Base-by-base conservation (phyloP, 371 early-diverging fungal species). In the Mucor piriformis region DNA sequence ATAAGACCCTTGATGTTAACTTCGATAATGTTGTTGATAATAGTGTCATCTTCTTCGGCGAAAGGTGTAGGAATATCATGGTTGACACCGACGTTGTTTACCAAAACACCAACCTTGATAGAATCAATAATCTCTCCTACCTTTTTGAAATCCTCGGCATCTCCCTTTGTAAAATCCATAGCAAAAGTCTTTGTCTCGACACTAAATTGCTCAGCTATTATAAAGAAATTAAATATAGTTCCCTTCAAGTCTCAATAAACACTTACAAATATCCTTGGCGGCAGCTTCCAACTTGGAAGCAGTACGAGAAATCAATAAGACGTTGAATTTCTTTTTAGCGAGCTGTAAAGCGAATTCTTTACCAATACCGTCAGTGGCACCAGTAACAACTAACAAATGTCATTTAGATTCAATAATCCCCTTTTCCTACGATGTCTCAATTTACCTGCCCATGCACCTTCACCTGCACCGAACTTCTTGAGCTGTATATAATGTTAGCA, bases 291-390 rank as follows among this genome's bases (percentile, higher is more conserved):
- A 84, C 75, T 98, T 98, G 40, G 85, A 83, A 64, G 77, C 70
- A 43, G 91, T 94, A 57, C 98, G 91, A 38, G 96, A 92, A 34
- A 98, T 82, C 35, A 99, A 79, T 24, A 97, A 70, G 16, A 98
- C 60, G 67, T 98, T 98, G 80, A 94, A 87, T 70, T 87, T 85
- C 32, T 84, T 83, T 54, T 87, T 76, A 48, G 98, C 97, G 34
- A 98, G 81, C 73, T 96, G 95, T 50, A 81, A 68, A 18, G 98
- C 96, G 58, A 97, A 93, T 64, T 93, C 97, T 66, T 89, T 91
- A 37, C 99, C 99, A 74, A 98, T 96, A 49, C 98, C 99, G 80
- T 97, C 99, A 10, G 98, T 93, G 16, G 97, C 96, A 54, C 99
- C 99, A 49, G 99, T 99, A 44, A 99, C 84, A 51, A 98, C 91